Base-by-base conservation (phyloP, 192 early-diverging fungal genomes). In the Backusella psychrophila region DNA sequence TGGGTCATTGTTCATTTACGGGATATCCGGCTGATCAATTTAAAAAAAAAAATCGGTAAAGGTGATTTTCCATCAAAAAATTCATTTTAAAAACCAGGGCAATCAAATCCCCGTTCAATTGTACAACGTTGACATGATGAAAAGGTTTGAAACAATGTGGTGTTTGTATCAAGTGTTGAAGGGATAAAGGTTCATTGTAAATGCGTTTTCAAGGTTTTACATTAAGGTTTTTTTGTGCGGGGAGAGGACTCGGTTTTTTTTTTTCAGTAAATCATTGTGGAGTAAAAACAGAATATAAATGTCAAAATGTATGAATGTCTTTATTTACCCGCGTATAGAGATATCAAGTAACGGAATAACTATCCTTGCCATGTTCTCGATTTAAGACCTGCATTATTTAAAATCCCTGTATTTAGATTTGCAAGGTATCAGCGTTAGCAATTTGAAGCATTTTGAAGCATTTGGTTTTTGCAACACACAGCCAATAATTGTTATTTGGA, bases 71-170 rank as follows among this genome's bases (percentile, higher is more conserved):
- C 53, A 49, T 49, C 15, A 49, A 11, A 21, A 56, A 56, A 26
- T 59, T 59, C 53, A 59, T 59, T 59, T 59, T 59, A 59, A 59
- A 59, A 59, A 59, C 53, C 53, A 59, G 53, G 53, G 53, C 53
- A 59, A 59, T 26, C 53, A 59, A 59, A 59, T 21, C 53, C 53
- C 53, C 53, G 53, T 59, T 59, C 46, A 49, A 59, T 59, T 59
- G 53, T 59, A 59, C 53, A 59, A 59, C 53, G 21, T 26, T 23
- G 3, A 26, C 53, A 26, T 59, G 53, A 9, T 59, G 23, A 14
- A 56, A 63, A 6, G 8, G 2, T 63, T 14, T 63, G 23, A 63
- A 63, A 63, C 56, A 63, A 14, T 63, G 6, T 49, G 46, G 23
- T 63, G 53, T 59, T 26, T 49, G 19, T n/a, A 49, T 49, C 15